These are phyloP conservation scores for Cryptococcus sp. DNA, from an alignment of 1,284 basidiomycete species.

Conservation along the genomic window DNA sequence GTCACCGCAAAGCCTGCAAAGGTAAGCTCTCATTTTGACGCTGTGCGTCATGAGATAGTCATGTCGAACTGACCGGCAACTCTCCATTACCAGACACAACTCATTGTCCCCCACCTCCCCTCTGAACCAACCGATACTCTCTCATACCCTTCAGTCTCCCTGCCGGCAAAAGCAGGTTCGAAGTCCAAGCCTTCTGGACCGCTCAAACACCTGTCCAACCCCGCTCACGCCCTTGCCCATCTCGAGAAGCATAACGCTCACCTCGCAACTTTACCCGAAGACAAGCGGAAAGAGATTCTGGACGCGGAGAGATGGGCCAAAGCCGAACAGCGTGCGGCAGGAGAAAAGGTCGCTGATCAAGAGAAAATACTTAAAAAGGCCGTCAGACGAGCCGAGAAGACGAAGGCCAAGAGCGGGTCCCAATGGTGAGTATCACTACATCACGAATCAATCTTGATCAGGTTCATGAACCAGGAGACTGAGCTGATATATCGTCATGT, in stretches of 20 bases:
- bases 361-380: constrained; percentile 82
- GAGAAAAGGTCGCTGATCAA: constrained; percentile 83
- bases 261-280: constrained; percentile 69
- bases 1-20: constrained; percentile 40
- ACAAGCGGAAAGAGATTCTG: constrained; percentile 72
- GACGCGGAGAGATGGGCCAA: constrained; percentile 84
- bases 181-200: constrained; percentile 58
- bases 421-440: constrained; percentile 65
- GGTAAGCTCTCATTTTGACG: constrained; percentile 25
- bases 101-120: constrained; percentile 62
- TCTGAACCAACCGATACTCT: constrained; percentile 53
- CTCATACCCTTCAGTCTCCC: constrained; percentile 67
- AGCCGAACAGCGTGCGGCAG: constrained; percentile 77
- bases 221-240: constrained; percentile 77
- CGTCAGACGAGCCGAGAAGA: constrained; percentile 83
- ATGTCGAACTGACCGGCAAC: background rate
- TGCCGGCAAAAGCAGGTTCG: constrained; percentile 54
- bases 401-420: constrained; percentile 77
- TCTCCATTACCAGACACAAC: constrained; percentile 61
- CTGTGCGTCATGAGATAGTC: constrained; percentile 10
- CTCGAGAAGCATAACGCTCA: constrained; percentile 72
- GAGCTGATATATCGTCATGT: constrained; percentile 10
- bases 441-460: background rate
- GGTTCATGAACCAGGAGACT: background rate
- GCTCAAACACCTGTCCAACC: constrained; percentile 64